Evolutionary conservation across 1,284 basidiomycete genomes (phyloP), one percentile per base, ranked within the genome.

Genomic region (Cystobasidium pallidum): DNA sequence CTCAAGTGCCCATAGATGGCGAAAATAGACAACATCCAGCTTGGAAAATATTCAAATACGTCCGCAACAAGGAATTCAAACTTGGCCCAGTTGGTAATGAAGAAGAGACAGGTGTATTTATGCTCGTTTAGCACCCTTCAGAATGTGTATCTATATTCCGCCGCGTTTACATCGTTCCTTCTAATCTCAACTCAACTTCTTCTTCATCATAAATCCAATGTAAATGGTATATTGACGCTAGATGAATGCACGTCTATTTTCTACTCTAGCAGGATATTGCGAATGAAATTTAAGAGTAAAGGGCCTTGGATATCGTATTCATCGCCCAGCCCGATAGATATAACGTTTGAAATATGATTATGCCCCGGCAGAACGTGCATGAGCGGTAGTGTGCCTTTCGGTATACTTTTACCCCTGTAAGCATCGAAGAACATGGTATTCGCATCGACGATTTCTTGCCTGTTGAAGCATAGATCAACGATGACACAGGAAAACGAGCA

Each of bases 301-400:
- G 58, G 63, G 7, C 54, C 70, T 34, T 75, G 75, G 32, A 47
- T 55, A 55, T 68, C 61, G 24, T 75, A 64, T 34, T 70, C 70
- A 2, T 73, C 72, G 3, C 67, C 67, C 45, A 57, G n/a, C 10
- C 74, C 74, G 34, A 75, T 75, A 2, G 70, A 73, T 2, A 75
- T 54, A 39, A 75, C 73, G 49, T 75, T 75, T 43, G 68, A 72
- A 34, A 75, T 62, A 36, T 75, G 75, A 32, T 75, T 75, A 43
- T 75, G 75, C n/a, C 67, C 66, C 0, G 70, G 41, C 7, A 75
- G 39, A 8, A 75, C 75, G 21, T 72, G 70, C 52, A 74, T 67
- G 3, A 62, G 26, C 8, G 75, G 75, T 4, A 75, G 59, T 32
- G 45, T 52, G 1, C 75, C 75, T 13, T 51, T 21, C 4, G 75